Evolutionary conservation across 2,329 filamentous ascomycete genomes (phyloP).

Genomic region (Phyllosticta paracitricarpa): DNA sequence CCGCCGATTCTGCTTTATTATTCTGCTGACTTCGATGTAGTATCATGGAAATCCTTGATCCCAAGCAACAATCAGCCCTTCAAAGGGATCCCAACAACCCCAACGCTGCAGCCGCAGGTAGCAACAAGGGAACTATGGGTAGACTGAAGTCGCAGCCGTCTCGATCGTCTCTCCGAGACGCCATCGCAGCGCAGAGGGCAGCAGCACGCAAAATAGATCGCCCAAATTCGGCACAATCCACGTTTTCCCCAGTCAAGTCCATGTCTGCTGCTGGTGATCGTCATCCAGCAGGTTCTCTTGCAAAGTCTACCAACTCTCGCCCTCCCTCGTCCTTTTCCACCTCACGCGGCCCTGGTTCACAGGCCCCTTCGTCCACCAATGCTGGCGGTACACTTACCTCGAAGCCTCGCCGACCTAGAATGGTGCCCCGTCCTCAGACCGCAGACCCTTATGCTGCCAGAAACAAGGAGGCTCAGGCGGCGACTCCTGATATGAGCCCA

Average conservation of each 20-base stretch:
- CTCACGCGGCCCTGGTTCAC: conserved; percentile 12
- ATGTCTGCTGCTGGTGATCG: conserved; percentile 22
- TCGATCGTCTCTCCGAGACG: conserved; percentile 60
- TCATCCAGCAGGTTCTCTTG: conserved; percentile 20
- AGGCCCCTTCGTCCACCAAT: conserved; percentile 20
- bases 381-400: conserved; percentile 41
- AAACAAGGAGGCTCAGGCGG: conserved; percentile 25
- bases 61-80: conserved; percentile 67
- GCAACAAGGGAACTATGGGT: neutral
- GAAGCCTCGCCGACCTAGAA: conserved; percentile 46
- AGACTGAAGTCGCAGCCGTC: conserved; percentile 11
- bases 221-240: conserved; percentile 49
- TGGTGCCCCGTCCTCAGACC: conserved; percentile 40
- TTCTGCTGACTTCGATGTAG: conserved; percentile 29
- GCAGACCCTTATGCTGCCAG: conserved; percentile 43
- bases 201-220: conserved; percentile 38
- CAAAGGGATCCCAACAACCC: conserved; percentile 79
- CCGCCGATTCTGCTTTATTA: neutral
- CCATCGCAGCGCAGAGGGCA: conserved; percentile 70
- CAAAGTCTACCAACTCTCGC: conserved; percentile 21
- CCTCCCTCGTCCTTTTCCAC: conserved; percentile 29
- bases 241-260: conserved; percentile 38
- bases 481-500: conserved; percentile 39
- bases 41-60: conserved; percentile 69
- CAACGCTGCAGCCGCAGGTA: conserved; percentile 33